phyloP scores from a whole-genome alignment of 257 asterid species.

The Ajuga chamaepitys region DNA sequence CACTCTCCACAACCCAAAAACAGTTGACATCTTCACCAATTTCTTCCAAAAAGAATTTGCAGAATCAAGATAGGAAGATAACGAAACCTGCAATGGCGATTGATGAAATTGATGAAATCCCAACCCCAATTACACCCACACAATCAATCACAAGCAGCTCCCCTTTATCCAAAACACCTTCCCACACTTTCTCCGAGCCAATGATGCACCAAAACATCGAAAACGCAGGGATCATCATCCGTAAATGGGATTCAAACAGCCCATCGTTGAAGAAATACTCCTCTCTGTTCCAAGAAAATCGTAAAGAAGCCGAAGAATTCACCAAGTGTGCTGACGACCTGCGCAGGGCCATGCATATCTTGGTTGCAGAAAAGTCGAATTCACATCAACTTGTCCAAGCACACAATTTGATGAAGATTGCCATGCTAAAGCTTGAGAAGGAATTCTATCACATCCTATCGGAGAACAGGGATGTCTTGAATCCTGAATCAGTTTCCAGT shows the following conservation, averaged over 20 bases:
- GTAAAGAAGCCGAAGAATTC: constrained; percentile 45
- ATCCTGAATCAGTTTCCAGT: constrained; percentile 50
- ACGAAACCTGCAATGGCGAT: constrained; percentile 30
- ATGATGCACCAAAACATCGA: constrained; percentile 43
- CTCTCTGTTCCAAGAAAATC: constrained; percentile 42
- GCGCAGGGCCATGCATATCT: constrained; percentile 51
- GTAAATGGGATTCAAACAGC: constrained; percentile 41
- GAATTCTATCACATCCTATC: constrained; percentile 53
- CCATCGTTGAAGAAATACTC: constrained; percentile 26
- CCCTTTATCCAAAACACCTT: constrained; percentile 16
- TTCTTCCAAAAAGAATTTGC: too few species aligned
- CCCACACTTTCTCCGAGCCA: constrained; percentile 27
- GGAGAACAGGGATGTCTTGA: constrained; percentile 31
- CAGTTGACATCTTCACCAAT: too few species aligned
- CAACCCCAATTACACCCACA: constrained; percentile 28
- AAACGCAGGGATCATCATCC: constrained; percentile 29
- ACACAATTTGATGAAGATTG: constrained; percentile 48
- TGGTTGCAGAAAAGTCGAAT: constrained; percentile 29
- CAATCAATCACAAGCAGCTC: too few species aligned
- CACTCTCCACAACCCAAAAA: too few species aligned
- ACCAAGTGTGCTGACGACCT: constrained; percentile 31
- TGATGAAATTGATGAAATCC: constrained; percentile 22
- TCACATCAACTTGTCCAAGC: constrained; percentile 40
- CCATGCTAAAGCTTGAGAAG: constrained; percentile 53
- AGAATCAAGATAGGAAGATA: too few species aligned